Evolutionary conservation across 805 yeast genomes (phyloP).

Genomic region (Candida tibetensis): DNA sequence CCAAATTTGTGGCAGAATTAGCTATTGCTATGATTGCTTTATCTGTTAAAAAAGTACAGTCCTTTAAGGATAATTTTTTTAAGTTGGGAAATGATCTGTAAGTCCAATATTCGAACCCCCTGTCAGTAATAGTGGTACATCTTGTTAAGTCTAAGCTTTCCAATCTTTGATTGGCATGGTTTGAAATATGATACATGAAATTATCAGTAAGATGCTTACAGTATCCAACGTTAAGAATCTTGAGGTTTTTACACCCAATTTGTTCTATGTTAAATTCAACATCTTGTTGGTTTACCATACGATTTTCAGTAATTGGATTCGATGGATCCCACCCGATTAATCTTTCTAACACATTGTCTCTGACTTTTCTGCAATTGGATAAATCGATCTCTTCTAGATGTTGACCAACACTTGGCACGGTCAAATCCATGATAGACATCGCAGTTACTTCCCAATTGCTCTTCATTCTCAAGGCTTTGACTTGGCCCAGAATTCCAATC

Average conservation of each 20-base stretch:
- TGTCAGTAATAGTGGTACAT: slow-evolving; percentile 76
- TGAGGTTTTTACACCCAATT: slow-evolving; percentile 59
- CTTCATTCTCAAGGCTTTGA: slow-evolving; percentile 55
- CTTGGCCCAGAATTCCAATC: slow-evolving; percentile 62
- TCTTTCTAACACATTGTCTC: slow-evolving; percentile 68
- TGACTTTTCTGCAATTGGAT: slow-evolving; percentile 69
- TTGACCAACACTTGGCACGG: slow-evolving; percentile 62
- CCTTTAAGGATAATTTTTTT: slow-evolving; percentile 54
- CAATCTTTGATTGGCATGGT: slow-evolving; percentile 54
- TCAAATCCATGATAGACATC: slow-evolving; percentile 77
- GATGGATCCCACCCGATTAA: slow-evolving; percentile 52
- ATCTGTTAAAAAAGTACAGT: slow-evolving; percentile 73
- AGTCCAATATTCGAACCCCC: slow-evolving; percentile 68
- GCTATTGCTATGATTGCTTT: slow-evolving; percentile 60
- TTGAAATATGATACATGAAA: slow-evolving; percentile 60
- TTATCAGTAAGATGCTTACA: slow-evolving; percentile 74
- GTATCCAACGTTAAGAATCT: slow-evolving; percentile 58
- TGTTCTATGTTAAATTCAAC: slow-evolving; percentile 11
- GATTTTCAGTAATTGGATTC: slow-evolving; percentile 4
- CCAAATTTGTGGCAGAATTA: slow-evolving; percentile 56
- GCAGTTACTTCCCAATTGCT: slow-evolving; percentile 78
- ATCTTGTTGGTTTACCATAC: slow-evolving; percentile 6
- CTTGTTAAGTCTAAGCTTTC: slow-evolving; percentile 62
- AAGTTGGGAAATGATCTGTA: slow-evolving; percentile 53
- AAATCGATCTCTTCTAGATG: slow-evolving; percentile 59